phyloP scores from a whole-genome alignment of 2,329 filamentous ascomycete genomes.

The Alternaria longipes region DNA sequence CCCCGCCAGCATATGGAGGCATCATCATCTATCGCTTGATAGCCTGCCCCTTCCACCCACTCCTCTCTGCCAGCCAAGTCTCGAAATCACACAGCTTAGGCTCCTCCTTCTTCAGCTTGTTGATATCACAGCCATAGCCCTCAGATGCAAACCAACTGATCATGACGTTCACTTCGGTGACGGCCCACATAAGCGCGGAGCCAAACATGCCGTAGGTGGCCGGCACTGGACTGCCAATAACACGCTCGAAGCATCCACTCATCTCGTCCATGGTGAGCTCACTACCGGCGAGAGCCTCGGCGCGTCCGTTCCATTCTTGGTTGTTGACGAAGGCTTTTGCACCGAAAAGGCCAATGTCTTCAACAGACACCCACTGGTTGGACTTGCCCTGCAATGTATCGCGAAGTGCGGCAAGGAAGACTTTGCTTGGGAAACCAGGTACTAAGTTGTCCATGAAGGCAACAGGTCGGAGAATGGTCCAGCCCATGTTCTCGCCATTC shows the following conservation, averaged over 20 bases:
- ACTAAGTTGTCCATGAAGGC: slow-evolving; percentile 70
- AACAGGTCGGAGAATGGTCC: slow-evolving; percentile 69
- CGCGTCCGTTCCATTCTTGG: slow-evolving; percentile 55
- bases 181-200: slow-evolving; percentile 51
- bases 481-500: slow-evolving; percentile 61
- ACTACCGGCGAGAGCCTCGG: slow-evolving; percentile 62
- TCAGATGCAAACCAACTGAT: slow-evolving; percentile 61
- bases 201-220: slow-evolving; percentile 55
- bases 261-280: slow-evolving; percentile 60
- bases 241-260: slow-evolving; percentile 56
- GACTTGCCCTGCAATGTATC: slow-evolving; percentile 54
- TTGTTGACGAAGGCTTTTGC: slow-evolving; percentile 60
- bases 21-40: slow-evolving; percentile 19
- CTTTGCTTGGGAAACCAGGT: slow-evolving; percentile 58
- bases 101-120: slow-evolving; percentile 54
- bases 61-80: slow-evolving; percentile 60
- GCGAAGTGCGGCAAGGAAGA: slow-evolving; percentile 58
- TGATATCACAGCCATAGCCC: slow-evolving; percentile 60
- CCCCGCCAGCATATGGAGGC: neutral
- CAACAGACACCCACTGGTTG: slow-evolving; percentile 52
- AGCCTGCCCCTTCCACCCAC: slow-evolving; percentile 49
- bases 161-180: slow-evolving; percentile 59
- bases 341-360: slow-evolving; percentile 63
- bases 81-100: slow-evolving; percentile 59
- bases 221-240: slow-evolving; percentile 57